Evolutionary conservation across 1,139 yeast species (phyloP).

Genomic region (Spencermartinsiella ligniputridi): DNA sequence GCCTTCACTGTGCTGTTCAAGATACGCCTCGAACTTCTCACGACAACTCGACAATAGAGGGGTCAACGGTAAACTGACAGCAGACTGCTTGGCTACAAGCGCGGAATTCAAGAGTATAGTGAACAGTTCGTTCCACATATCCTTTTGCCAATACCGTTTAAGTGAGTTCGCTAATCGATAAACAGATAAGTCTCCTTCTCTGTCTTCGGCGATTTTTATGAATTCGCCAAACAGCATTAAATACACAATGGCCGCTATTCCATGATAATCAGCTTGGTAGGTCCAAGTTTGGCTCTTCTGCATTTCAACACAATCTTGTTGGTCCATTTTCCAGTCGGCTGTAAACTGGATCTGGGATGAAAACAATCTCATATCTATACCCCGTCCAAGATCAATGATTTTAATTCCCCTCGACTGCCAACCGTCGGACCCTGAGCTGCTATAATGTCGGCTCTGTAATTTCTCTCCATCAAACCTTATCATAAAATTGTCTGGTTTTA

Average conservation of each 20-base stretch:
- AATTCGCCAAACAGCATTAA: constrained; percentile 56
- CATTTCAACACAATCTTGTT: constrained; percentile 78
- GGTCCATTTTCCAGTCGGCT: constrained; percentile 60
- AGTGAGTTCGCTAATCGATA: constrained; percentile 42
- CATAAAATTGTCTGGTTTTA: constrained; percentile 88
- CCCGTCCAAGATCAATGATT: constrained; percentile 79
- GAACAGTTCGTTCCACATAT: constrained; percentile 68
- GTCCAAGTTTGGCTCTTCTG: constrained; percentile 62
- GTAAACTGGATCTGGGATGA: constrained; percentile 47
- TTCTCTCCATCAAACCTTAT: constrained; percentile 43
- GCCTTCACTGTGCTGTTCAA: constrained; percentile 33
- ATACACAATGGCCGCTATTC: constrained; percentile 73
- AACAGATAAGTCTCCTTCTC: constrained; percentile 1
- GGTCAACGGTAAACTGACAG: constrained; percentile 39
- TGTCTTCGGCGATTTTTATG: constrained; percentile 42
- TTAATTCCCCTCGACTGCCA: constrained; percentile 58
- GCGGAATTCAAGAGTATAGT: constrained; percentile 59
- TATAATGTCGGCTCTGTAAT: constrained; percentile 14
- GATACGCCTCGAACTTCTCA: constrained; percentile 42
- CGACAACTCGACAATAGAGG: constrained; percentile 39
- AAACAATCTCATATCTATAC: constrained; percentile 65
- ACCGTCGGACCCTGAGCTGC: constrained; percentile 37
- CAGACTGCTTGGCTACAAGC: constrained; percentile 21
- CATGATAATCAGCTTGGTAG: constrained; percentile 81
- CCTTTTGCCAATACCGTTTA: constrained; percentile 75